phyloP scores from a whole-genome alignment of 306 rosid genomes.

The Sechiopsis laciniata region DNA sequence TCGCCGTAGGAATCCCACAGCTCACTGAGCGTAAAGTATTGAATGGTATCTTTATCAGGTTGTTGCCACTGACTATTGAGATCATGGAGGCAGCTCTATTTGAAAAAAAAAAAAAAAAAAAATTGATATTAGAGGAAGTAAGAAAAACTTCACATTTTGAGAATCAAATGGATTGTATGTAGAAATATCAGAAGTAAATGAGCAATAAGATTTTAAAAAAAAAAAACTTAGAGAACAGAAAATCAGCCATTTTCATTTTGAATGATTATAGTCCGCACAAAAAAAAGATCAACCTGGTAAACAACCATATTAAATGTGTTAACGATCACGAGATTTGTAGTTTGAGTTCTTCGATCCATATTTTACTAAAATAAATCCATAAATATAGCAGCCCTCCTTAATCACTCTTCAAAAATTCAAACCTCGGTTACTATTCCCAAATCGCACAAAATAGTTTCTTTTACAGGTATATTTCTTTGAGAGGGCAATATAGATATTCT shows the following conservation, averaged over 20 bases:
- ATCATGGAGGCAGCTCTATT: slow-evolving; percentile 46
- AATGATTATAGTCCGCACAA: background rate
- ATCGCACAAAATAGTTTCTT: no score
- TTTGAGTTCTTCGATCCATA: no score
- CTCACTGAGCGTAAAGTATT: slow-evolving; percentile 50
- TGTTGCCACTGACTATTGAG: slow-evolving; percentile 50
- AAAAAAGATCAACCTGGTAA: background rate
- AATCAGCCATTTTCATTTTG: background rate
- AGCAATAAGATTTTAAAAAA: slow-evolving; percentile 1
- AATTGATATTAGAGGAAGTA: background rate
- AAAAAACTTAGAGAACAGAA: background rate
- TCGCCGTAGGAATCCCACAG: slow-evolving; percentile 64
- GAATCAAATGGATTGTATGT: background rate
- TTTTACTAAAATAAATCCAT: no score
- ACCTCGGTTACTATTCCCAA: no score
- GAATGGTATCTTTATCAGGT: slow-evolving; percentile 40
- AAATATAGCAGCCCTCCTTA: no score
- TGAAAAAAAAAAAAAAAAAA: slow-evolving; percentile 11
- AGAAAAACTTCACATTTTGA: background rate
- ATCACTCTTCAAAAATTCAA: no score
- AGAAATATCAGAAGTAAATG: background rate
- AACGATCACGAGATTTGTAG: no score
- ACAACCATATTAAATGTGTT: no score
- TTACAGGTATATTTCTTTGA: no score
- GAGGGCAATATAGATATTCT: no score